These are phyloP conservation scores for Fagus sylvatica DNA, from an alignment of 306 rosid genomes.

Conservation along the genomic window DNA sequence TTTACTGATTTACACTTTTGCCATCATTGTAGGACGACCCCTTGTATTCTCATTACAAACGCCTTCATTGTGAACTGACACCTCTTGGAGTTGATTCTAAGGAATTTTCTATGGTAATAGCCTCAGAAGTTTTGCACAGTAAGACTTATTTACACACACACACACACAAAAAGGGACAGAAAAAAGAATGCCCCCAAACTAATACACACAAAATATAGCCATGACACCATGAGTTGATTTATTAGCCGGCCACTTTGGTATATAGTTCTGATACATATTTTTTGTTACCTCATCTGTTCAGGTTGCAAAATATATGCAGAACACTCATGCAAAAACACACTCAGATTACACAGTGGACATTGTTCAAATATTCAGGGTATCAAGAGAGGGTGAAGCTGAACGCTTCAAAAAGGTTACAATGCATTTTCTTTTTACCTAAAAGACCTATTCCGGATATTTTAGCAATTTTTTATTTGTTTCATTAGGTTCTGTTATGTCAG, in stretches of 20 bases:
- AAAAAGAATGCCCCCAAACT: not conserved
- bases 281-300: constrained; percentile 25
- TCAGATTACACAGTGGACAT: constrained; percentile 71
- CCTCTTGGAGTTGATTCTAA: constrained; percentile 57
- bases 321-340: constrained; percentile 92
- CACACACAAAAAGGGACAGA: not conserved
- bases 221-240: not conserved
- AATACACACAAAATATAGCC: not conserved
- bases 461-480: constrained; percentile 4
- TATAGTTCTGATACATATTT: constrained; percentile 18
- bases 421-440: constrained; percentile 11
- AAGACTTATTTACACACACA: constrained; percentile 3
- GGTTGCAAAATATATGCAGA: constrained; percentile 75
- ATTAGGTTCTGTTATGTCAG: constrained; percentile 4
- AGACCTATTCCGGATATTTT: not conserved
- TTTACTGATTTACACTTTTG: constrained; percentile 23
- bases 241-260: constrained; percentile 10
- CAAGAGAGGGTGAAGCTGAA: constrained; percentile 72
- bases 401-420: constrained; percentile 67
- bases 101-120: constrained; percentile 78
- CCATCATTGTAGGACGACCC: constrained; percentile 68
- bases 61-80: constrained; percentile 68
- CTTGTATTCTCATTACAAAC: constrained; percentile 66
- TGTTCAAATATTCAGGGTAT: constrained; percentile 66
- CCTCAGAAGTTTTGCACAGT: constrained; percentile 12